These are phyloP conservation scores for Saccharum officinarum DNA, from an alignment of 176 grass and related monocot genomes.

Conservation along the genomic window DNA sequence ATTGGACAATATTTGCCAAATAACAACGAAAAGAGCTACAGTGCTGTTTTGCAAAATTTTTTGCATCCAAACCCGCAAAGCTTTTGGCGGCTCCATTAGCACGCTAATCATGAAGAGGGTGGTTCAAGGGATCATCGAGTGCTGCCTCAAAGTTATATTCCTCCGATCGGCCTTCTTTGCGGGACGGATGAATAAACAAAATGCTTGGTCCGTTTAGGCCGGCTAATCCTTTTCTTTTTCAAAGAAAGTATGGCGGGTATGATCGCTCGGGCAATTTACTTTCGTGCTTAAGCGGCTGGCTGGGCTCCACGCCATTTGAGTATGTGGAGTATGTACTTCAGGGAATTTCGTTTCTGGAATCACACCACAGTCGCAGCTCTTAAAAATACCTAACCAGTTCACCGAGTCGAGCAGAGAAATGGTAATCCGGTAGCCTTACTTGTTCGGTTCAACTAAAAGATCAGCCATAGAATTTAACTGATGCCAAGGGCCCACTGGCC, in stretches of 20 bases:
- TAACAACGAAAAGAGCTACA: too few species aligned
- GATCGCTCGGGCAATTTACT: slow-evolving; percentile 7
- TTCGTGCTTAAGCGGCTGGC: not conserved
- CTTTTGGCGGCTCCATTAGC: slow-evolving; percentile 20
- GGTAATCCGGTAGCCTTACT: too few species aligned
- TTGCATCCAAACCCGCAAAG: too few species aligned
- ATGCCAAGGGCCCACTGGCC: too few species aligned
- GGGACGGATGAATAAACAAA: slow-evolving; percentile 17
- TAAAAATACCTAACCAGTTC: not conserved
- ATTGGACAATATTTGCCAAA: too few species aligned
- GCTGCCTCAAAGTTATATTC: slow-evolving; percentile 42
- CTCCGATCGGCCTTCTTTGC: slow-evolving; percentile 12
- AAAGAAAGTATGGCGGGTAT: slow-evolving; percentile 33
- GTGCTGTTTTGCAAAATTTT: too few species aligned
- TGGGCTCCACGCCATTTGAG: slow-evolving; percentile 34
- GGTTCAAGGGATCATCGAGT: slow-evolving; percentile 38
- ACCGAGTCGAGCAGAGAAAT: too few species aligned
- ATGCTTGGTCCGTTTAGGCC: slow-evolving; percentile 38
- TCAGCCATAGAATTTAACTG: too few species aligned
- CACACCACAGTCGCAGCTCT: not conserved
- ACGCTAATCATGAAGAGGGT: slow-evolving; percentile 33
- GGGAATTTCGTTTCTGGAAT: not conserved
- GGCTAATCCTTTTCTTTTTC: slow-evolving; percentile 41
- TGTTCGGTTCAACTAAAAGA: too few species aligned
- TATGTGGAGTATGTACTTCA: not conserved